A percentile compares a stretch with the other conserved stretches of the same genome.
phyloP scores from a whole-genome alignment of 257 asterid genomes.

The Handroanthus guayacan region DNA sequence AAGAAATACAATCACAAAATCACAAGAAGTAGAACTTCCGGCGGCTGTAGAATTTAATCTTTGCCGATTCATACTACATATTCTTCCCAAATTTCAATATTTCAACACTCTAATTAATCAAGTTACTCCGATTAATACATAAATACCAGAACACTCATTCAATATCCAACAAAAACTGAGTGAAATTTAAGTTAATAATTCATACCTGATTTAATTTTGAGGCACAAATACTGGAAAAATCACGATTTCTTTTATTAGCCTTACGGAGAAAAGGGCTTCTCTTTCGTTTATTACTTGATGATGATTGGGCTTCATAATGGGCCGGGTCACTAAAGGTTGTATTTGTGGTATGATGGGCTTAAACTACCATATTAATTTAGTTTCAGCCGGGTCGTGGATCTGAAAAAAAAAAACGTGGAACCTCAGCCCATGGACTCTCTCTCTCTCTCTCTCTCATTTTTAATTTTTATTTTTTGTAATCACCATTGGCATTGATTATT shows the following conservation, averaged over 20 bases:
- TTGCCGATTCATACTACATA: neutral
- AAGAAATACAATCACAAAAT: neutral
- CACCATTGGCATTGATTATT: too few species aligned
- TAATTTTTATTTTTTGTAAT: too few species aligned
- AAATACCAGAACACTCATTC: neutral
- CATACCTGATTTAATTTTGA: neutral
- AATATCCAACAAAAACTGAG: neutral
- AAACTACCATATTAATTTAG: neutral
- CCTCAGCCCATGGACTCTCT: too few species aligned
- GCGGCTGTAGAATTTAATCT: neutral
- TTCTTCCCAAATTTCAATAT: conserved; percentile 5
- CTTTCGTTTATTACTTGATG: neutral
- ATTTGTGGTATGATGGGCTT: neutral
- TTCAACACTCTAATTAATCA: neutral
- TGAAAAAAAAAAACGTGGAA: too few species aligned
- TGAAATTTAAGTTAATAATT: too few species aligned
- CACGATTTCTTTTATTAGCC: neutral
- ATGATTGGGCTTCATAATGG: neutral
- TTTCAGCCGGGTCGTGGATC: neutral
- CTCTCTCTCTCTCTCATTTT: too few species aligned
- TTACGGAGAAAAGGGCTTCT: too few species aligned
- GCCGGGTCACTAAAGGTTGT: neutral
- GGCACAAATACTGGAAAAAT: neutral
- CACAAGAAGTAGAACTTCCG: neutral
- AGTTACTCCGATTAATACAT: neutral